These are phyloP conservation scores for Puccinia brachypodii DNA, from an alignment of 1,284 basidiomycete genomes.

Conservation along the genomic window DNA sequence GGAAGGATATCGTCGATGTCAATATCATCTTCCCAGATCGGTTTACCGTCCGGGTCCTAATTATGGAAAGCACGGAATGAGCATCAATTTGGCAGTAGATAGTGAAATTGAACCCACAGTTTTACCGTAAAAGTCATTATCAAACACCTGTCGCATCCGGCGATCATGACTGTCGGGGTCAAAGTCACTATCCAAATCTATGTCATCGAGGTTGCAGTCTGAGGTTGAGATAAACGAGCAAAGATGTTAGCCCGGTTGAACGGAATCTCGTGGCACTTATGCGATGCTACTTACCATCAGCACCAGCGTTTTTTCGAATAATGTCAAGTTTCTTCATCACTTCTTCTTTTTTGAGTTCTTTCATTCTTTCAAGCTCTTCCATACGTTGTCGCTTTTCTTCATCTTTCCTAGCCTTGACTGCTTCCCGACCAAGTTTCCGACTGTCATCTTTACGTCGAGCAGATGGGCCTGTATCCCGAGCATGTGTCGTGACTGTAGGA, in stretches of 20 bases:
- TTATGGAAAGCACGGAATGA: neutral
- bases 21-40: constrained; percentile 84
- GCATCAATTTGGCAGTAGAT: neutral
- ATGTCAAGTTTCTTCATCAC: constrained; percentile 71
- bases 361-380: constrained; percentile 76
- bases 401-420: constrained; percentile 73
- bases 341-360: constrained; percentile 79
- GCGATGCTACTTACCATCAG: constrained; percentile 48
- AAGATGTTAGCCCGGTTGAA: neutral
- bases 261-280: neutral
- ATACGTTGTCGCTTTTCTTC: constrained; percentile 71
- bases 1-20: constrained; percentile 71
- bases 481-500: constrained; percentile 72
- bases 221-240: constrained; percentile 27
- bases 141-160: constrained; percentile 71
- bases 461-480: constrained; percentile 56
- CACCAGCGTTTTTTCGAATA: constrained; percentile 68
- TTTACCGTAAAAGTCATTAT: constrained; percentile 64
- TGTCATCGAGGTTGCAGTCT: constrained; percentile 54
- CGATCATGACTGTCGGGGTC: constrained; percentile 73
- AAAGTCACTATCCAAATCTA: constrained; percentile 65
- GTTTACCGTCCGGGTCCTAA: constrained; percentile 67
- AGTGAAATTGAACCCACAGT: constrained; percentile 48
- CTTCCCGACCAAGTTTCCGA: constrained; percentile 76
- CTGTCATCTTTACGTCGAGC: constrained; percentile 76